These are phyloP conservation scores for Xylaria arbuscula DNA, from an alignment of 2,329 filamentous ascomycete genomes.

Conservation along the genomic window DNA sequence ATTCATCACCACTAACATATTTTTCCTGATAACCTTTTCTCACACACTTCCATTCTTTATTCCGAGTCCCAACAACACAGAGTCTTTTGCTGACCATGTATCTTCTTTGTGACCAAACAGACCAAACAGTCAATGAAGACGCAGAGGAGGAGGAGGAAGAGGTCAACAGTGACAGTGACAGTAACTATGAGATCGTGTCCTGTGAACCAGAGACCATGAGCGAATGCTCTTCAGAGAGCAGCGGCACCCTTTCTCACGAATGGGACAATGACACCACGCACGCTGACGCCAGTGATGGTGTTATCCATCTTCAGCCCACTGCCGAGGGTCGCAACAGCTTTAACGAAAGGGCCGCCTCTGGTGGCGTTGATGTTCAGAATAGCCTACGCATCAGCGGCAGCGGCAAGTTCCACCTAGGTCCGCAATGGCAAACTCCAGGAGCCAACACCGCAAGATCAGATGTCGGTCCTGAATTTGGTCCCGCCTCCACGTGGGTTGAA, in stretches of 20 bases:
- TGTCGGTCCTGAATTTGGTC: slow-evolving; percentile 8
- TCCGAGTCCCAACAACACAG: no score
- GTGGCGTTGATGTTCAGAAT: slow-evolving; percentile 4
- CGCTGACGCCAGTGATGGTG: slow-evolving; percentile 13
- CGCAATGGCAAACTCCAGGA: slow-evolving; percentile 30
- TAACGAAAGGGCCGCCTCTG: background rate
- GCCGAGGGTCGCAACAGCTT: no score
- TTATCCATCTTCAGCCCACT: background rate
- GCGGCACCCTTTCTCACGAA: background rate
- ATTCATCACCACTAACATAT: background rate
- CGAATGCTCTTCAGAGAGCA: background rate
- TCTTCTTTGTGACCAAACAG: background rate
- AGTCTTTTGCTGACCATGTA: slow-evolving; percentile 6
- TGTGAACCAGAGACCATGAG: background rate
- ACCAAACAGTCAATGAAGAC: background rate
- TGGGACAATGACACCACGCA: background rate
- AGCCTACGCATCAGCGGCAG: slow-evolving; percentile 12
- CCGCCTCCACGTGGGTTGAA: slow-evolving; percentile 9
- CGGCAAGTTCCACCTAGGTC: slow-evolving; percentile 25
- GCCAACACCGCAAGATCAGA: slow-evolving; percentile 3
- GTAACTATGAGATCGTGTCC: background rate
- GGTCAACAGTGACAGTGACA: background rate
- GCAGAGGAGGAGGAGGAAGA: background rate
- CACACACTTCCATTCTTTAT: background rate
- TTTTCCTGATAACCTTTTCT: background rate